Base-by-base conservation (phyloP, 177 flowering plant species). In the Vitis hybrid region DNA sequence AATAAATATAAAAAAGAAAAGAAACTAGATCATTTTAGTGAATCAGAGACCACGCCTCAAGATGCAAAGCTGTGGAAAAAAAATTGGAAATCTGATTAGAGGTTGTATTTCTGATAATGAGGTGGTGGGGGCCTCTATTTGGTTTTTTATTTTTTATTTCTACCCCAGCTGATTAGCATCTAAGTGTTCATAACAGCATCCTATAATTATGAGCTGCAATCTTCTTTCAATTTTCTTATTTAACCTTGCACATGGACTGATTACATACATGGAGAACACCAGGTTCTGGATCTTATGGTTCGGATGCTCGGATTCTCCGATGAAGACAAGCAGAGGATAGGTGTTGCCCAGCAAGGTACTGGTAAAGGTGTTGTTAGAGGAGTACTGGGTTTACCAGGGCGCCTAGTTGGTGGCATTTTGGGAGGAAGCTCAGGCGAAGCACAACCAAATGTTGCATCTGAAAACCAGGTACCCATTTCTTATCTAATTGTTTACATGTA, bases 321-420 rank as follows among this genome's bases (percentile, higher is more conserved):
- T 64, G 99, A 96, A 72, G 99, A 96, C 74, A 96, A 96, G 77
- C 91, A 88, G 78, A 84, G 97, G 76, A 96, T 96, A 72, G 95
- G 98, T 50, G 70, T 78, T 72, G 94, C 99, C 65, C 97, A 89
- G 78, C 97, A 90, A 84, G 97, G 88, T 66, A 76, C 88, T 35
- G 91, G 99, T 72, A 93, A 87, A 85, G 94, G 98, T 80, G 97
- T 96, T 84, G 99, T 93, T 63, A 90, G 98, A 12, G 99, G 99
- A 66, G 98, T 93, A 51, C 73, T 94, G 64, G 99, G 99, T 19
- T 76, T 96, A 24, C 99, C 99, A 52, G 97, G 99, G 27, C 97
- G 99, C 65, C 79, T 96, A 13, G 99, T 96, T 73, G 98, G 99
- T 67, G 99, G 99, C 58, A 87, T 96, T 21, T 65, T 96, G 76